Evolutionary conservation across 352 stramenopile genomes (phyloP), one percentile per base, ranked within the genome.

Genomic region (Phytopythium cucurbitacearum): DNA sequence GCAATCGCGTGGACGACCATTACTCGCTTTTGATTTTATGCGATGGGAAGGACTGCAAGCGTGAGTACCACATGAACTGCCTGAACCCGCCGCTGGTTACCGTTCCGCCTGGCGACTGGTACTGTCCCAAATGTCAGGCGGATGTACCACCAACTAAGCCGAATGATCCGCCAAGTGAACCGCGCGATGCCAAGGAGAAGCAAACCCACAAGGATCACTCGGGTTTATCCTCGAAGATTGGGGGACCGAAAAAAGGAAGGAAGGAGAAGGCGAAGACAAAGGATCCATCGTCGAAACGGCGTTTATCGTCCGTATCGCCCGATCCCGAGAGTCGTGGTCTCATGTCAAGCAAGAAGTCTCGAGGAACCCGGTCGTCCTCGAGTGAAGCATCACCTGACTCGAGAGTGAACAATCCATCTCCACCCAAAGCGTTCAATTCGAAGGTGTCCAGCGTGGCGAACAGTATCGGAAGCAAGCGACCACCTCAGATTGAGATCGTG

Each of bases 31-130:
- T 91, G 5, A 90, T 94, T 54, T 63, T 94, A n/a, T 95, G 85
- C 46, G 85, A 95, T 38, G 82, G 82, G 15, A 72, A 86, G 35
- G 69, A 83, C 45, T 95, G 85, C 62, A 87, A 89, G 53, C 76
- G 79, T 1, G 82, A 93, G 61, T 95, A 89, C 60, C 85, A 95
- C 60, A 93, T 92, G 80, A 85, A 87, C 42, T 95, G 85, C 48
- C 63, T 95, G 33, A 73, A 43, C 12, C 85, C 85, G 7, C 85
- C 85, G 15, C 65, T 95, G 6, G 55, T 73, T 9, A 47, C 64
- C 7, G 71, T 94, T 11, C 85, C 85, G 6, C 62, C 67, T 28
- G 85, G 85, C 7, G 66, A 90, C 41, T 94, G 85, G 85, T 91
- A 79, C 62, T 94, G 85, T 15, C 85, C 81, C 16, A 67, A 88